Base-by-base conservation (phyloP, 1,284 basidiomycete species). In the Trametes sp. region DNA sequence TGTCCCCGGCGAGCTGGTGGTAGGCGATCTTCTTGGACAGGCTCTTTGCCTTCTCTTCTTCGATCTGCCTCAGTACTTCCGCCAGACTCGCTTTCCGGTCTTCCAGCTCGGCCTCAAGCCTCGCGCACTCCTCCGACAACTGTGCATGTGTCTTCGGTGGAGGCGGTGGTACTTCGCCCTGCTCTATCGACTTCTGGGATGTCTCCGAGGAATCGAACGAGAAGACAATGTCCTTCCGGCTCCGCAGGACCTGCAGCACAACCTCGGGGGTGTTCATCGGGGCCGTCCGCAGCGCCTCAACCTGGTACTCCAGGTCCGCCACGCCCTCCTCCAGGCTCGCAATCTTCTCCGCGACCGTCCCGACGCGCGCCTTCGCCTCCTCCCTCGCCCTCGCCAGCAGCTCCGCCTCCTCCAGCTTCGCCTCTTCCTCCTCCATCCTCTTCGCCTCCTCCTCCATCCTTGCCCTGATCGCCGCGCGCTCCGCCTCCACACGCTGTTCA, bases 1-100 rank as follows among this genome's bases (percentile, higher is more conserved):
- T 52, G 42, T 68, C 64, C 16, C n/a, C 29, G 13, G 51, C 62
- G 19, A 68, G 59, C 42, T 62, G 54, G 54, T 62, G 49, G 54
- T 64, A 64, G 35, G 41, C 57, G 24, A 54, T 29, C 21, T 63
- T 54, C 41, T 54, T 56, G 3, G 50, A 45, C 24, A 59, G 5
- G 24, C 54, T 61, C 41, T 59, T 36, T 51, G 59, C 19, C 35
- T 52, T 54, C 33, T 48, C 33, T 13, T 56, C 63, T 38, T 57
- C 42, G 29, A 68, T 24, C 49, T 57, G 56, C 56, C 48, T 3
- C 38, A 45, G 9, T 26, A 51, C 21, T 48, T n/a, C 31, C 19
- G 29, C 21, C 13, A 62, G 29, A 4, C 50, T 48, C 21, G 56
- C 44, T 9, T 50, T 4, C 13, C 42, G 52, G 24, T 55, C 57